Evolutionary conservation across 805 yeast genomes (phyloP).

Genomic region (Saccharomyces paradoxus): DNA sequence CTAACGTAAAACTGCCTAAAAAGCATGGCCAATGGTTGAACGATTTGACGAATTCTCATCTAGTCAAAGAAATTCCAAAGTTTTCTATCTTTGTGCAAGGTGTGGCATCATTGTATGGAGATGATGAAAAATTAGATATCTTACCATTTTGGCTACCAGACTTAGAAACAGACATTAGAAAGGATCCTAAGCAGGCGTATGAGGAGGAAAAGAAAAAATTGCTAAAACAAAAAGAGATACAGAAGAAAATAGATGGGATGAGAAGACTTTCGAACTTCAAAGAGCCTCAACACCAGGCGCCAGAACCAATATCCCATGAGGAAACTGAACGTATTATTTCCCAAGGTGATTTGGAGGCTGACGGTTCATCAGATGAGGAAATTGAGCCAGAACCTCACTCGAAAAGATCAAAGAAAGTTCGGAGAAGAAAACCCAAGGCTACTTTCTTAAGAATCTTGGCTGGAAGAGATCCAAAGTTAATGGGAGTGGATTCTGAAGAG

Average conservation of each 20-base stretch:
- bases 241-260: constrained; percentile 31
- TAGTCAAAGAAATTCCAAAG: constrained; percentile 89
- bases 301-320: neutral
- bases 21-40: constrained; percentile 69
- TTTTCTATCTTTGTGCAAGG: constrained; percentile 93
- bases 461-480: constrained; percentile 36
- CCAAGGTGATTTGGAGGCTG: constrained; percentile 46
- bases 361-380: constrained; percentile 46
- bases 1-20: constrained; percentile 33
- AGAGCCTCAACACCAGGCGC: constrained; percentile 8
- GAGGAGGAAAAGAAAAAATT: constrained; percentile 53
- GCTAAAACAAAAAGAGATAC: constrained; percentile 37
- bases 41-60: constrained; percentile 72
- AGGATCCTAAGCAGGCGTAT: constrained; percentile 71
- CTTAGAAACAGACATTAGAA: constrained; percentile 66
- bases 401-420: constrained; percentile 20
- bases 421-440: constrained; percentile 18
- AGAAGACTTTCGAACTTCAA: constrained; percentile 27
- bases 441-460: constrained; percentile 32
- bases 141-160: constrained; percentile 95
- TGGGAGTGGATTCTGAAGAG: constrained; percentile 74
- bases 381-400: constrained; percentile 2
- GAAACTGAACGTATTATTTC: neutral
- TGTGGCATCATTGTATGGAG: constrained; percentile 76
- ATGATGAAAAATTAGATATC: constrained; percentile 73